Evolutionary conservation across 2,329 filamentous ascomycete genomes (phyloP), one percentile per base, ranked within the genome.

Genomic region (Septoria petroselini): DNA sequence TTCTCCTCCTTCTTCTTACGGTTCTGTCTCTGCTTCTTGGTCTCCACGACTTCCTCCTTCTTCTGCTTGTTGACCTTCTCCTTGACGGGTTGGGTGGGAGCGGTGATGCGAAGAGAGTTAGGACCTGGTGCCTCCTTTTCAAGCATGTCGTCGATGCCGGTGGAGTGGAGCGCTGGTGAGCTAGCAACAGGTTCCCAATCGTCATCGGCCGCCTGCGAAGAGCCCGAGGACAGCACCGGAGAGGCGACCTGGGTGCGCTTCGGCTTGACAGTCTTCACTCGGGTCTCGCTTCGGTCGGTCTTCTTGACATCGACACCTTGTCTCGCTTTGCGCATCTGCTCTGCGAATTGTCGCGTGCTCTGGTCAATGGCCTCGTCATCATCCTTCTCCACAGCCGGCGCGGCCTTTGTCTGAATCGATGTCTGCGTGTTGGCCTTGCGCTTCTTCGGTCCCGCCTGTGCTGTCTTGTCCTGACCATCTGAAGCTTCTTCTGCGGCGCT

Each of bases 1-100:
- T 83, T 83, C 50, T 83, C 85, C 71, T 95, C 90, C 30, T 81
- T 83, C 82, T 95, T 96, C 75, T 86, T 83, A 60, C 85, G 82
- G 74, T 95, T 93, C 75, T 96, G 91, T 53, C 90, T 84, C 75
- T 95, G 88, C 77, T 96, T 96, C 85, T 96, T 96, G 15, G 85
- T 86, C 76, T 95, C 87, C 14, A 79, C 80, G 9, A 42, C 46
- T 41, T 80, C 78, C 68, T 88, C 83, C 57, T 80, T 66, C 49
- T 71, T 76, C 33, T 77, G 73, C 70, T 84, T 83, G 55, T 80
- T 75, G 71, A 84, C 80, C 65, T 78, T 69, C 27, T 70, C 54
- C 48, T 72, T 70, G 57, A 70, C 68, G 15, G 73, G 72, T 72
- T 77, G 82, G 67, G 71, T 79, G 63, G 70, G 80, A 67, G 84